Percentiles rank a stretch among this genome's conserved stretches.
Conservation (phyloP, 2,329 filamentous ascomycete species). For the Hymenoscyphus albidus region DNA sequence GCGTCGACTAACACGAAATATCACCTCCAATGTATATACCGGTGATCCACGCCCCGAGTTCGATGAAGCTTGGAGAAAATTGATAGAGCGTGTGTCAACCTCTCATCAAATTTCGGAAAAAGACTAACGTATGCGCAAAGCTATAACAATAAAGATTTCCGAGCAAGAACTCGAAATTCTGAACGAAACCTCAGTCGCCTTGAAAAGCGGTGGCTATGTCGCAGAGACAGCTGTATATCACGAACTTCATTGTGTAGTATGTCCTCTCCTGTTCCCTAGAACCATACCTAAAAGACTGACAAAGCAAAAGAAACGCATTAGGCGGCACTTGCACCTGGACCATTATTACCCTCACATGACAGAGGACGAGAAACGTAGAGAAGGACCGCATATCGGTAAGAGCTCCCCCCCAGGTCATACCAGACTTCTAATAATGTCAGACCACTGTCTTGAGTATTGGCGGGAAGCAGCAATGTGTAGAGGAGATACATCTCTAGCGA, state of each 20-base stretch:
- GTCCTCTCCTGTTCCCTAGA: background rate
- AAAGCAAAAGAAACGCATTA: slow-evolving; percentile 8
- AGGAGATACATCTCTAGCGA: slow-evolving; percentile 9
- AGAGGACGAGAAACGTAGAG: slow-evolving; percentile 5
- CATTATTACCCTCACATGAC: slow-evolving; percentile 16
- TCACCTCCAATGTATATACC: slow-evolving; percentile 10
- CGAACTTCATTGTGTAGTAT: slow-evolving; percentile 11
- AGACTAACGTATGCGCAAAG: background rate
- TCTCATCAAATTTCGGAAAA: too few relatives aligned
- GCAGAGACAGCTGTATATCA: slow-evolving; percentile 14
- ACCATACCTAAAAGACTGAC: background rate
- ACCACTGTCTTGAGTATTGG: slow-evolving; percentile 15
- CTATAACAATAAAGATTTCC: slow-evolving; percentile 43
- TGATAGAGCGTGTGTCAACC: slow-evolving; percentile 1
- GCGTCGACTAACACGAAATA: slow-evolving; percentile 4
- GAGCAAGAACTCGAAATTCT: slow-evolving; percentile 81
- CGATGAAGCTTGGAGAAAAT: slow-evolving; percentile 11
- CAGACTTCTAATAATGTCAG: background rate
- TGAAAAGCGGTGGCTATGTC: slow-evolving; percentile 13
- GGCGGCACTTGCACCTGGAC: slow-evolving; percentile 11
- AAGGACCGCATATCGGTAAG: slow-evolving; percentile 10
- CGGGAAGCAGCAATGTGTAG: slow-evolving; percentile 16
- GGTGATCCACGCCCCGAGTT: slow-evolving; percentile 10
- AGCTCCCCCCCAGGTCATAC: background rate
- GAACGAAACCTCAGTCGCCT: slow-evolving; percentile 9